Evolutionary conservation across 2,329 filamentous ascomycete species (phyloP).

Genomic region (Cladosporium sp.): DNA sequence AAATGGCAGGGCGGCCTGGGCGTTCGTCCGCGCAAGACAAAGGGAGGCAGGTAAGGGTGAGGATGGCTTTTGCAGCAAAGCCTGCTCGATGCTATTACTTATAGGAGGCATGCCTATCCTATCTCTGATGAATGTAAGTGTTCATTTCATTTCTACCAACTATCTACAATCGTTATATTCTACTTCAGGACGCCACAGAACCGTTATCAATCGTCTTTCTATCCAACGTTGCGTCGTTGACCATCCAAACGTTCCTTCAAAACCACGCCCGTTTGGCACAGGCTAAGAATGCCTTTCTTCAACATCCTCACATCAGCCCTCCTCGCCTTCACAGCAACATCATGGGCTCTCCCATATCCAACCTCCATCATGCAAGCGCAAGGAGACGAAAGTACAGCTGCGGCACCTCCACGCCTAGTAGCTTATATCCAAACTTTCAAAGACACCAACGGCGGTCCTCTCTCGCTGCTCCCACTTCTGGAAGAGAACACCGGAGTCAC

Average conservation of each 20-base stretch:
- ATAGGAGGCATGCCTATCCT: neutral
- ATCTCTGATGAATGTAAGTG: too few species aligned
- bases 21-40: neutral
- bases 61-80: neutral
- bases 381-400: neutral
- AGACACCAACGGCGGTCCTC: slow-evolving; percentile 19
- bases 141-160: neutral
- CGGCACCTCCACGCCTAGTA: slow-evolving; percentile 16
- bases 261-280: neutral
- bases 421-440: slow-evolving; percentile 28
- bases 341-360: neutral
- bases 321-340: slow-evolving; percentile 6
- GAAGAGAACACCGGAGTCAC: slow-evolving; percentile 25
- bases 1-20: slow-evolving; percentile 2
- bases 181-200: neutral
- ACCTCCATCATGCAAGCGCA: neutral
- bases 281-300: neutral
- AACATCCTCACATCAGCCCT: neutral
- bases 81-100: neutral
- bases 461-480: slow-evolving; percentile 25
- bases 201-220: neutral
- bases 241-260: neutral
- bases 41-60: slow-evolving; percentile 3
- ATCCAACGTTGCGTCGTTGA: neutral
- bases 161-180: neutral